Percentiles rank a stretch among this genome's conserved stretches.
Evolutionary conservation across 202 grass and related monocot genomes (phyloP).

Genomic region (Cymbopogon flexuosus): DNA sequence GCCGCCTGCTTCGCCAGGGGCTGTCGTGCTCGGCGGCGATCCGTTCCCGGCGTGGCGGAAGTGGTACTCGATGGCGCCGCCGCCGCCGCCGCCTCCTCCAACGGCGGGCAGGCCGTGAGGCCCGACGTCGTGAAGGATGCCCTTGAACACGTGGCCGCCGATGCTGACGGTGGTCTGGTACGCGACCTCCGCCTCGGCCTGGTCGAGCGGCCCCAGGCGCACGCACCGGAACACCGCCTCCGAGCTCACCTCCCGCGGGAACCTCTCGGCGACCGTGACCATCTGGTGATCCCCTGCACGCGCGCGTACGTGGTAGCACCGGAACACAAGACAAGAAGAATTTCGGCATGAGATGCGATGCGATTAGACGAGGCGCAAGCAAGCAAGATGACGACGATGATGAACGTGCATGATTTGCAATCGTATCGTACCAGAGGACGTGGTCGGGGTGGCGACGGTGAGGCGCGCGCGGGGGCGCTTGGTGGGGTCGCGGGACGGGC

Average conservation of each 20-base stretch:
- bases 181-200: slow-evolving; percentile 61
- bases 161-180: slow-evolving; percentile 80
- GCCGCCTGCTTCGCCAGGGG: slow-evolving; percentile 29
- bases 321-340: neutral
- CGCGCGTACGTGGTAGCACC: neutral
- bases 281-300: slow-evolving; percentile 45
- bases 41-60: slow-evolving; percentile 52
- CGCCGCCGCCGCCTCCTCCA: neutral
- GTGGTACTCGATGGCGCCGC: slow-evolving; percentile 30
- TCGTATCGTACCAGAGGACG: slow-evolving; percentile 51
- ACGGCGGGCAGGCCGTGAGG: slow-evolving; percentile 18
- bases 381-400: neutral
- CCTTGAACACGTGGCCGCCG: slow-evolving; percentile 81
- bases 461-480: slow-evolving; percentile 39
- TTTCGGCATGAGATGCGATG: slow-evolving; percentile 11
- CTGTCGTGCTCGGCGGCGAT: slow-evolving; percentile 38
- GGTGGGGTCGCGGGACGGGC: slow-evolving; percentile 40
- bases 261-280: slow-evolving; percentile 49
- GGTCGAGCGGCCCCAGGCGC: slow-evolving; percentile 54
- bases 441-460: slow-evolving; percentile 26
- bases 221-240: slow-evolving; percentile 81
- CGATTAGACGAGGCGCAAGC: neutral
- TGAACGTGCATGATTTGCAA: neutral
- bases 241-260: slow-evolving; percentile 73
- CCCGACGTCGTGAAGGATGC: slow-evolving; percentile 75